Base-by-base conservation (phyloP, 75 land plant species). In the Adiantum capillusveneris region DNA sequence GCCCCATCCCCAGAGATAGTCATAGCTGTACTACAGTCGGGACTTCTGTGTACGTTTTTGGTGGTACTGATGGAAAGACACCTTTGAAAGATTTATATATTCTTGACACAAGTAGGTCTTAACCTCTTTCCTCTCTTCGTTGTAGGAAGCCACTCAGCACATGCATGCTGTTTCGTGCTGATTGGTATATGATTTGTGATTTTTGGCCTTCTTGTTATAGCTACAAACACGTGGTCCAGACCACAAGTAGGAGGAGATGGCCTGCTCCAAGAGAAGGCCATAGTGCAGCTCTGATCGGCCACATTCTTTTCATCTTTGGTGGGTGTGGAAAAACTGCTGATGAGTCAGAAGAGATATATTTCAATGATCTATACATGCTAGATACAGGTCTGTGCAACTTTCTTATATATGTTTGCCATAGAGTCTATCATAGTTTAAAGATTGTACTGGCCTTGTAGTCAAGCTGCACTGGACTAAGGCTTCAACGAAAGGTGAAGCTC, bases 1-100 rank as follows among this genome's bases (percentile, higher is more conserved):
- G 81, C 83, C 16, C 98, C 96, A 18, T 66, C 71, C 41, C 85
- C 96, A 24, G 98, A 48, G 96, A 89, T 56, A 94, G 96, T 57
- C 98, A 94, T 54, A 94, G 72, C 31, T 94, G 98, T 49, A 83
- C 84, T 1, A 65, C 87, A 29, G 78, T 94, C 56, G 96, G 88
- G 16, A 75, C 77, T 57, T 78, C 75, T 53, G 76, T 94, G 12
- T 94, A 64, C 71, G 85, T 94, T 29, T 94, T 94, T 68, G 98
- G 98, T 31, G 98, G 98, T 36, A 94, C 96, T 16, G 96, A 94
- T 78, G 98, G 98, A 50, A 75, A 53, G 58, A 83, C 67, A 6
- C 96, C 95, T 29, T 78, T 93, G 6, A 69, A 66, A 22, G 98
- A 94, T 60, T 71, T 94, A 65, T 75, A 86, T 53, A 60, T 94